These are phyloP conservation scores for Gypsophila paniculata DNA, from an alignment of 179 eudicot genomes.

Conservation along the genomic window DNA sequence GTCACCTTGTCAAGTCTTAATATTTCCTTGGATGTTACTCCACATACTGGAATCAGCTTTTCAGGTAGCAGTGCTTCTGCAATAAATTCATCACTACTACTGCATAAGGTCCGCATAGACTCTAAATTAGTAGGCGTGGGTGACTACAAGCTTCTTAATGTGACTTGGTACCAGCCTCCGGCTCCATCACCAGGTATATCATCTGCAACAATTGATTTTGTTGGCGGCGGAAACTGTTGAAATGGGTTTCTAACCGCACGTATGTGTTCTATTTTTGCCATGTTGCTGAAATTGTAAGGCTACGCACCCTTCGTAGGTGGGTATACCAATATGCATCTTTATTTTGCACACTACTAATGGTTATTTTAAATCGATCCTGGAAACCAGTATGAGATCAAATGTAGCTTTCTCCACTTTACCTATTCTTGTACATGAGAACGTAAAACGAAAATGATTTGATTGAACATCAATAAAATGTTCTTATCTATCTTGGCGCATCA, in stretches of 20 bases:
- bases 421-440: not conserved
- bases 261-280: not conserved
- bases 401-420: not conserved
- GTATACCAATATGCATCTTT: not conserved
- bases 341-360: not conserved
- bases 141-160: conserved; percentile 74
- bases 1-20: conserved; percentile 56
- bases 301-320: not conserved
- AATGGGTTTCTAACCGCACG: not conserved
- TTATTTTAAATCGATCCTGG: not conserved
- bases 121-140: conserved; percentile 71
- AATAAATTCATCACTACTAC: conserved; percentile 60
- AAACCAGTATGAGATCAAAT: not conserved
- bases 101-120: conserved; percentile 67
- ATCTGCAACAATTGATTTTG: conserved; percentile 7
- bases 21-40: conserved; percentile 86
- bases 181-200: conserved; percentile 67
- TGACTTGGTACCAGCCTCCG: conserved; percentile 81
- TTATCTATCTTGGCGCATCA: not conserved
- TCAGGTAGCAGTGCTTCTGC: conserved; percentile 52
- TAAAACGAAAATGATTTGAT: not conserved
- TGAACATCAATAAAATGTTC: not conserved
- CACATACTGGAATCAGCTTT: conserved; percentile 71
- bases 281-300: conserved; percentile 2
- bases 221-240: conserved; percentile 5